phyloP scores from a whole-genome alignment of 1,139 yeast species.

The Pichia sp. region DNA sequence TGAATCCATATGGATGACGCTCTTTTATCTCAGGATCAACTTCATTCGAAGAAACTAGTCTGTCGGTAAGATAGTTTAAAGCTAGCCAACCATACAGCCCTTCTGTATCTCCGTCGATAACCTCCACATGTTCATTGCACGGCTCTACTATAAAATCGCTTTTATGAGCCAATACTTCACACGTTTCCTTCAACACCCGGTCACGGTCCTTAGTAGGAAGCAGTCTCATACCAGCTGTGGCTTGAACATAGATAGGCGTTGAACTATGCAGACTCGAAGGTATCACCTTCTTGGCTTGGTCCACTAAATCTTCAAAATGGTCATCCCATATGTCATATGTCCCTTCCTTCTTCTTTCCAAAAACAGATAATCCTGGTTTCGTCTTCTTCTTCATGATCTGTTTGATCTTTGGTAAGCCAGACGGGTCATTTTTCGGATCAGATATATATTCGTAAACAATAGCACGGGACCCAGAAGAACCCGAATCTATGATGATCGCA shows the following conservation, averaged over 20 bases:
- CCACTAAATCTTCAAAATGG: slow-evolving; percentile 53
- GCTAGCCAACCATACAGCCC: slow-evolving; percentile 82
- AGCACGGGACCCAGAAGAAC: slow-evolving; percentile 75
- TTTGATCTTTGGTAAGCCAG: slow-evolving; percentile 58
- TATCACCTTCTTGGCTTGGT: slow-evolving; percentile 55
- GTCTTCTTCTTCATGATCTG: slow-evolving; percentile 61
- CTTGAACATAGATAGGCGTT: slow-evolving; percentile 69
- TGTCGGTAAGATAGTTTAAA: slow-evolving; percentile 50
- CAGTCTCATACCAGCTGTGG: slow-evolving; percentile 82
- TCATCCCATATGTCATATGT: slow-evolving; percentile 52
- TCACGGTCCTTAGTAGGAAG: slow-evolving; percentile 44
- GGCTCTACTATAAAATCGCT: slow-evolving; percentile 47
- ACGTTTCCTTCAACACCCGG: slow-evolving; percentile 47
- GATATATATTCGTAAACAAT: slow-evolving; percentile 56
- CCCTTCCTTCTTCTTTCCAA: slow-evolving; percentile 35
- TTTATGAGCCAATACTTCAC: slow-evolving; percentile 44
- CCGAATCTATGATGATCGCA: slow-evolving; percentile 77
- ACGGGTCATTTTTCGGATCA: slow-evolving; percentile 29
- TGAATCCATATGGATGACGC: slow-evolving; percentile 50
- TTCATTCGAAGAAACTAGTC: slow-evolving; percentile 8
- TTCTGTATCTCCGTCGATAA: slow-evolving; percentile 77
- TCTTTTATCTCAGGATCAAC: neutral
- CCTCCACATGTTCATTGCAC: slow-evolving; percentile 60
- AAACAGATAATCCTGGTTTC: slow-evolving; percentile 68
- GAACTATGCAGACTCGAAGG: slow-evolving; percentile 49